Base-by-base conservation (phyloP, 2,329 filamentous ascomycete genomes). In the Colletotrichum incanum region DNA sequence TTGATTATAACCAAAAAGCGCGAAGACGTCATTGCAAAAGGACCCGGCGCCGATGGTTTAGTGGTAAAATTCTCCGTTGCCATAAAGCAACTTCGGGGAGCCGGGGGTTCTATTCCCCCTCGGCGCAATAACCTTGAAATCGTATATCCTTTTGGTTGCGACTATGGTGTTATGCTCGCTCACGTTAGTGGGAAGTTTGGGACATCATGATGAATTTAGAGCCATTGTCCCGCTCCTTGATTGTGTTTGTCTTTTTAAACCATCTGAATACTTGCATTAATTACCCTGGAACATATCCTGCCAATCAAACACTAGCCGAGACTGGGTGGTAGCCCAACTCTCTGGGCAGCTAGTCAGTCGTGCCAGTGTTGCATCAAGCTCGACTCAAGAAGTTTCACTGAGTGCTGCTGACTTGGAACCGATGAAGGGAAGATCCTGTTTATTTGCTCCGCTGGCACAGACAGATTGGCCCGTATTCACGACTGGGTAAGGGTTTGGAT, bases 1-100 rank as follows among this genome's bases (percentile, higher is more conserved):
- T n/a, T n/a, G n/a, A n/a, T n/a, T n/a, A n/a, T n/a, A n/a, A n/a
- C n/a, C n/a, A n/a, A n/a, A n/a, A n/a, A n/a, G n/a, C n/a, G n/a
- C n/a, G n/a, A n/a, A n/a, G n/a, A n/a, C n/a, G n/a, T n/a, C n/a
- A n/a, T n/a, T n/a, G n/a, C n/a, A n/a, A n/a, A n/a, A n/a, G n/a
- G n/a, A n/a, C n/a, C n/a, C n/a, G n/a, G n/a, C 70, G 70, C 66
- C 70, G 70, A 72, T 70, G 70, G 70, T 72, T 72, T 72, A 72
- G 70, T 72, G 70, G 69, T 69, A 72, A 72, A 72, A 72, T 72
- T 72, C 69, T 72, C 69, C 69, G 69, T 72, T 72, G 69, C 69
- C 69, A 72, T 43, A 31, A 9, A 69, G 69, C 69, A 72, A 65
- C 65, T 59, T 72, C 69, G 69, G 69, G 69, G 69, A 72, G 69